Evolutionary conservation across 768 basidiomycete genomes (phyloP), one percentile per base, ranked within the genome.

Genomic region (Lanmaoa rubissima): DNA sequence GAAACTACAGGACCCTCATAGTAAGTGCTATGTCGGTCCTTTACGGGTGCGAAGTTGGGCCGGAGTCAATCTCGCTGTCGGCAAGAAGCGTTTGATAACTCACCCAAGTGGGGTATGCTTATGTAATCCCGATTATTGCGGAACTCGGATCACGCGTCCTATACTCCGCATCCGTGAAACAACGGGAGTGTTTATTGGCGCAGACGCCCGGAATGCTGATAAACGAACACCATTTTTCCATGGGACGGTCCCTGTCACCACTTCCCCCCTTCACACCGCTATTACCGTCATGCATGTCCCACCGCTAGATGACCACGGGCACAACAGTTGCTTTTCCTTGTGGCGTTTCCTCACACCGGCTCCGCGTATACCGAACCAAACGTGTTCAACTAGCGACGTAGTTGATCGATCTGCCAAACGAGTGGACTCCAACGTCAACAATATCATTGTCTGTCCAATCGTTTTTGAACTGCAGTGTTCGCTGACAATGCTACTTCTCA

Each of bases 141-240:
- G 70, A 61, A 42, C 53, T 59, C 61, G 65, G 71, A 69, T 71
- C 71, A 60, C 66, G 60, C 60, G 38, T 53, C 50, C 49, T 47
- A 24, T 24, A 35, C 51, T 55, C 57, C 53, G 54, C 38, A 51
- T 54, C 62, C 58, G 60, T 61, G 58, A 61, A 48, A 54, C 48
- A 54, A 26, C 54, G 49, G 34, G 41, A 51, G 48, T 21, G 58
- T 44, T 48, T 34, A 49, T 51, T 57, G 53, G 45, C 60, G 39
- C 57, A 65, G 51, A 58, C 65, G 56, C 60, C 59, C 59, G 38
- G 56, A 65, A 65, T 51, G 57, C 47, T 71, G 69, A 72, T 72
- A 72, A 72, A 74, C 70, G 47, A 72, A 72, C 68, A 41, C 60
- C 47, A 53, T 46, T 66, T 61, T 63, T 66, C 48, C 63, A 61